These are phyloP conservation scores for Anaeramoeba ignava DNA, from an alignment of 78 protist genomes.

Conservation along the genomic window DNA sequence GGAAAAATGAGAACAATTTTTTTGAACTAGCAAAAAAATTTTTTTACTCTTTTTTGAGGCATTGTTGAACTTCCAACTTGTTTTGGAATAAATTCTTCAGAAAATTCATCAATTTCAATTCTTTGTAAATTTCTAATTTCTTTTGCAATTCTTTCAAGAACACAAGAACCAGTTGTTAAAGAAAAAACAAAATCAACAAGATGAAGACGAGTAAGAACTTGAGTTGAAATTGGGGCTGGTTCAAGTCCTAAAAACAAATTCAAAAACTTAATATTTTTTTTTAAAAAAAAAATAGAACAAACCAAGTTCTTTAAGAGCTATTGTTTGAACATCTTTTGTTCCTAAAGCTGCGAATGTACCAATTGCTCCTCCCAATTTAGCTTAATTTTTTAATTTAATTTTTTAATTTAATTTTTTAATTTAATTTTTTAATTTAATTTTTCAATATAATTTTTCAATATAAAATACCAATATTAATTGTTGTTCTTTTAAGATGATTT, in stretches of 20 bases:
- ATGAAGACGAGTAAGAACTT: neutral
- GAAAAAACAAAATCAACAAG: neutral
- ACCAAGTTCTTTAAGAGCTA: neutral
- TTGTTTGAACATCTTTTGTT: neutral
- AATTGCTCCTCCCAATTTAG: conserved; percentile 1
- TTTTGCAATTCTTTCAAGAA: neutral
- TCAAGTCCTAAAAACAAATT: too few relatives aligned
- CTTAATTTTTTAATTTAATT: too few relatives aligned
- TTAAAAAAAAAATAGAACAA: too few relatives aligned
- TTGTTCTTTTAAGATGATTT: neutral
- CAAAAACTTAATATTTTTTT: too few relatives aligned
- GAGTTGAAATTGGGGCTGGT: conserved; percentile 1
- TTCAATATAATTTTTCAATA: too few relatives aligned
- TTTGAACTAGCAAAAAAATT: too few relatives aligned
- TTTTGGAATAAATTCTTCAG: neutral
- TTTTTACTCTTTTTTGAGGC: neutral
- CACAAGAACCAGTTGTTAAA: neutral
- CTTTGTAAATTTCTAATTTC: neutral
- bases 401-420: too few relatives aligned
- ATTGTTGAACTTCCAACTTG: neutral
- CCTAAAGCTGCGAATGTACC: neutral
- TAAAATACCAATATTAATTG: neutral
- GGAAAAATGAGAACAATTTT: too few relatives aligned
- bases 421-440: too few relatives aligned
- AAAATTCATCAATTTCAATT: neutral